Evolutionary conservation across 2,329 filamentous ascomycete genomes (phyloP).

Genomic region (Boeremia lycopersici): DNA sequence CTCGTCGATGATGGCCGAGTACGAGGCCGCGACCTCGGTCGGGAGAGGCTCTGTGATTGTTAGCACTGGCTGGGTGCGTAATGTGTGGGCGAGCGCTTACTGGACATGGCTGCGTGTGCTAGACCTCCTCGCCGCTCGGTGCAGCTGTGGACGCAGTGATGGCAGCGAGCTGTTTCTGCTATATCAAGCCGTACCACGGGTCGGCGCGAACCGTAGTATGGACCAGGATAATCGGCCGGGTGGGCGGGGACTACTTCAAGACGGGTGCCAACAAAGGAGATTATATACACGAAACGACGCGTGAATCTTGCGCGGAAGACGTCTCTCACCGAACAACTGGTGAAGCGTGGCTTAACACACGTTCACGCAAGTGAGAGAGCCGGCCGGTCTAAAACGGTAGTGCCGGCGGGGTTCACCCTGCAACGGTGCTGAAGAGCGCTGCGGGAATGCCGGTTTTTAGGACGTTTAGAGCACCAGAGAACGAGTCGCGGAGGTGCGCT

Average conservation of each 20-base stretch:
- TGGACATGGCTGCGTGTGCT: conserved; percentile 36
- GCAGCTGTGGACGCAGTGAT: background rate
- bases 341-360: conserved; percentile 18
- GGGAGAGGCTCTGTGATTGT: conserved; percentile 48
- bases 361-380: conserved; percentile 28
- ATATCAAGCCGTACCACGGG: conserved; percentile 13
- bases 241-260: background rate
- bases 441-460: conserved; percentile 4
- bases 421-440: conserved; percentile 14
- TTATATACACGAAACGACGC: conserved; percentile 15
- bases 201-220: conserved; percentile 16
- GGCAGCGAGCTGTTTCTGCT: conserved; percentile 3
- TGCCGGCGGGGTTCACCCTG: conserved; percentile 32
- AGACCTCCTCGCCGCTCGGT: background rate
- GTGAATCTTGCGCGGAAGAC: background rate
- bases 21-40: conserved; percentile 55
- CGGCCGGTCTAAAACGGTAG: conserved; percentile 31
- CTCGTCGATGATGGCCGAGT: conserved; percentile 65
- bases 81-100: conserved; percentile 24
- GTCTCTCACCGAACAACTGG: conserved; percentile 18
- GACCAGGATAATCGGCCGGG: conserved; percentile 2
- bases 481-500: conserved; percentile 3
- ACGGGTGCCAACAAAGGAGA: background rate
- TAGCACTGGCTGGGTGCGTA: conserved; percentile 16
- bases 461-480: background rate